Base-by-base conservation (phyloP, 2,329 filamentous ascomycete genomes). In the Rhynchosporium secalis region DNA sequence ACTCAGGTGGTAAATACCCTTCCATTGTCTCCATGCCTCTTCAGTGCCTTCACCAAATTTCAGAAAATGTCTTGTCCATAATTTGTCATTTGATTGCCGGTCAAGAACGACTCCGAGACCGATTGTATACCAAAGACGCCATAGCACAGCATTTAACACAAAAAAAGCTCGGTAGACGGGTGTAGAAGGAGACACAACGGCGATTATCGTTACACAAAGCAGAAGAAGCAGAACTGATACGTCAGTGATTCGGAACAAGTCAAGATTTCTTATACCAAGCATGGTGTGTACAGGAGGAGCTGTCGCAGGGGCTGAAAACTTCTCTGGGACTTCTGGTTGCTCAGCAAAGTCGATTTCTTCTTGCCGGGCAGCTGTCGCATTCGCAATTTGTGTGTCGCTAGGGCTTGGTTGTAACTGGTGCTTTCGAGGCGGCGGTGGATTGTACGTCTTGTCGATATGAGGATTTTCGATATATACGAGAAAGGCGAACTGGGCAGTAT, bases 21-120 rank as follows among this genome's bases (percentile, higher is more conserved):
- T 98, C 95, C 95, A 99, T 75, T 99, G 94, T 61, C 89, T 87
- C 95, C 95, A 99, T 3, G 94, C 94, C 76, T 98, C 95, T 65
- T 89, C 88, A 3, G 88, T 88, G 65, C 85, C 92, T 75, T 98
- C 95, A 65, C 95, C 95, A 72, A 89, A 97, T 76, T 99, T 99
- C 77, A 99, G 85, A 74, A 98, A 99, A 78, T 99, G 95, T 31
- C 95, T 87, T 15, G 94, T 98, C 92, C 95, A 98, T 76, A 90
- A 87, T 79, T 98, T 98, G 76, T 88, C 86, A 72, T 89, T 88
- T 26, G 94, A 97, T 76, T 99, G 95, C 60, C 85, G 83, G 70
- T 91, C 87, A 54, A 99, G 83, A 64, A 98, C 87, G 70, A 91
- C 83, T 49, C 94, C 95, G 31, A 99, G 84, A 29, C 95, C 95